Percentiles rank a stretch among this genome's conserved stretches.
These are phyloP conservation scores for Acorus calamus DNA, from an alignment of 106 monocot species.

Conservation along the genomic window DNA sequence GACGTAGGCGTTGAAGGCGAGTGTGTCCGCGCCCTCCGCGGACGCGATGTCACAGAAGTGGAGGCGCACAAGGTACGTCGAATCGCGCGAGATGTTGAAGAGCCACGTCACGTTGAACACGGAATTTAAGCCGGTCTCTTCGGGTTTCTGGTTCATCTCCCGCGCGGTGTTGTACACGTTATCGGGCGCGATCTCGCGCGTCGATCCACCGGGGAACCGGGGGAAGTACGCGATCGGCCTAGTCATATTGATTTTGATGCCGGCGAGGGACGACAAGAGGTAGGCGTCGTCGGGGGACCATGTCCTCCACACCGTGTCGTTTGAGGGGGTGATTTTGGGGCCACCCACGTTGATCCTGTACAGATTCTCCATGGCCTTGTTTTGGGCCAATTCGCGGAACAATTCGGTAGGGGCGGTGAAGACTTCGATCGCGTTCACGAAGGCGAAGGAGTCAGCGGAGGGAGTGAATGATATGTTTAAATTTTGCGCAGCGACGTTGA, in stretches of 20 bases:
- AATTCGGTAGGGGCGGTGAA: conserved; percentile 40
- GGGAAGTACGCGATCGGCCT: background rate
- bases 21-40: background rate
- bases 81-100: conserved; percentile 15
- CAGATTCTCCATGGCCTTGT: conserved; percentile 28
- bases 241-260: background rate
- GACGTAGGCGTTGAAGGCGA: conserved; percentile 41
- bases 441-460: conserved; percentile 11
- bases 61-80: conserved; percentile 34
- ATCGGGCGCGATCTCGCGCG: conserved; percentile 23
- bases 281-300: conserved; percentile 35
- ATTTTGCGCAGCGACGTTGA: conserved; percentile 15
- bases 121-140: background rate
- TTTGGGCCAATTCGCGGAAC: conserved; percentile 2
- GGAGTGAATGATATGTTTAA: conserved; percentile 36
- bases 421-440: conserved; percentile 50
- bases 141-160: conserved; percentile 1
- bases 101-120: conserved; percentile 49
- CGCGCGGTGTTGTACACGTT: conserved; percentile 45
- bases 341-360: conserved; percentile 58
- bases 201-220: no score
- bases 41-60: conserved; percentile 57
- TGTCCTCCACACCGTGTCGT: conserved; percentile 58
- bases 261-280: background rate
- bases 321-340: conserved; percentile 17